Conservation (phyloP, 2,329 filamentous ascomycete species). For the Allantophomopsis cytisporea region DNA sequence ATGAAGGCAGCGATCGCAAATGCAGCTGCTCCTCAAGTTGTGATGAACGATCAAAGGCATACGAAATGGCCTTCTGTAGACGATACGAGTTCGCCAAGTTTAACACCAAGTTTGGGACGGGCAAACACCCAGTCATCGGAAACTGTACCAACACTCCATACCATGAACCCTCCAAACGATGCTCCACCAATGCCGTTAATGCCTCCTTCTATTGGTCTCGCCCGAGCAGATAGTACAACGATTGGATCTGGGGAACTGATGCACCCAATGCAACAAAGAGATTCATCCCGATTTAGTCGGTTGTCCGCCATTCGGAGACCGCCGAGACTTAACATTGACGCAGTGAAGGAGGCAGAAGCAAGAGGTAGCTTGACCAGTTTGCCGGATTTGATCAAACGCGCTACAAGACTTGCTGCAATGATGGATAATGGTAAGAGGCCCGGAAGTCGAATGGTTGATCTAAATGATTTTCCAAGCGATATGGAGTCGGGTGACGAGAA, state of each 20-base stretch:
- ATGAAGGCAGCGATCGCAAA: not conserved
- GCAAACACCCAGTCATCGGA: conserved; percentile 12
- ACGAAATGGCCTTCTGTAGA: conserved; percentile 13
- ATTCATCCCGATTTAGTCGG: conserved; percentile 19
- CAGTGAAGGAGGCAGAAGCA: conserved; percentile 66
- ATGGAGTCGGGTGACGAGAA: conserved; percentile 19
- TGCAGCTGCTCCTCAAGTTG: not conserved
- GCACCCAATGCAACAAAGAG: not conserved
- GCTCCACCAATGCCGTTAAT: conserved; percentile 4
- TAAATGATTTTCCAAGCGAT: conserved; percentile 32
- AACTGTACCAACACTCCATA: conserved; percentile 6
- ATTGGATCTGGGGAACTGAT: conserved; percentile 6
- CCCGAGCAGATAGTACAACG: conserved; percentile 26
- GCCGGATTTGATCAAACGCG: conserved; percentile 78
- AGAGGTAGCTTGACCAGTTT: conserved; percentile 86
- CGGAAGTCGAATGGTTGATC: conserved; percentile 40
- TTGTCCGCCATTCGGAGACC: conserved; percentile 48
- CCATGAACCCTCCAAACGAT: conserved; percentile 7
- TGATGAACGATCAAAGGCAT: not conserved
- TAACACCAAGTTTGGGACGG: conserved; percentile 14
- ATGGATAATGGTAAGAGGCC: conserved; percentile 68
- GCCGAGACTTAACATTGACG: conserved; percentile 68
- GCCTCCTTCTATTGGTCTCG: conserved; percentile 26
- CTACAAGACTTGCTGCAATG: conserved; percentile 74
- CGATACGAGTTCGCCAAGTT: conserved; percentile 9